Conservation (phyloP, 305 asterid species). For the Rubia balearica region DNA sequence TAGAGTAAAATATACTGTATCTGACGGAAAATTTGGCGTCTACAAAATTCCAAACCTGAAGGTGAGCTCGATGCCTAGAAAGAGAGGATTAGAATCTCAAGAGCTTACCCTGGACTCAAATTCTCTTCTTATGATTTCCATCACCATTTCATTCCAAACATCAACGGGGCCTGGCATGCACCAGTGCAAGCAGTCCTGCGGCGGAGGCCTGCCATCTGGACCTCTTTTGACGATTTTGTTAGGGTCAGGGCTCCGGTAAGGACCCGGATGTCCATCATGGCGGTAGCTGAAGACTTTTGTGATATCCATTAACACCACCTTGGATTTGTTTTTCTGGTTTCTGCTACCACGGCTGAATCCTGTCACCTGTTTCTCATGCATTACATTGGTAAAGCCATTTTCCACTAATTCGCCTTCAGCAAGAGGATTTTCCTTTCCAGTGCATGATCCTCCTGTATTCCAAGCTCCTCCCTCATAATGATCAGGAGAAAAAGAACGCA, state of each 20-base stretch:
- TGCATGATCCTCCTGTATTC: slow-evolving; percentile 97
- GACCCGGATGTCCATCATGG: slow-evolving; percentile 97
- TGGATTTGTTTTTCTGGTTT: slow-evolving; percentile 57
- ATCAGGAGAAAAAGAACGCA: slow-evolving; percentile 82
- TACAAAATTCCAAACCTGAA: neutral
- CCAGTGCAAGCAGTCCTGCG: slow-evolving; percentile 99
- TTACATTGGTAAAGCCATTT: slow-evolving; percentile 59
- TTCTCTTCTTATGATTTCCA: slow-evolving; percentile 61
- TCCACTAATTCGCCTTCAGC: slow-evolving; percentile 53
- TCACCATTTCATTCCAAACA: slow-evolving; percentile 84
- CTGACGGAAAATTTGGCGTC: neutral
- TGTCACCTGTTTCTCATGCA: slow-evolving; percentile 72
- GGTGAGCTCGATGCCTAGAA: neutral
- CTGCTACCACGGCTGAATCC: slow-evolving; percentile 54
- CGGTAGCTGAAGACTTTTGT: slow-evolving; percentile 64
- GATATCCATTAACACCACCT: slow-evolving; percentile 61
- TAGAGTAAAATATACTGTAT: neutral
- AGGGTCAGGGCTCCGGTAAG: slow-evolving; percentile 75
- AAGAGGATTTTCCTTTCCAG: slow-evolving; percentile 69
- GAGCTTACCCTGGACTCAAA: slow-evolving; percentile 5
- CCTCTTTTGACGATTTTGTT: slow-evolving; percentile 75
- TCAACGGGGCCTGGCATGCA: slow-evolving; percentile 99
- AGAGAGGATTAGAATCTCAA: neutral
- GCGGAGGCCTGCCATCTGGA: slow-evolving; percentile 83
- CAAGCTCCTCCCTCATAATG: slow-evolving; percentile 91